phyloP scores from a whole-genome alignment of 305 asterid species.

The Vinca major region DNA sequence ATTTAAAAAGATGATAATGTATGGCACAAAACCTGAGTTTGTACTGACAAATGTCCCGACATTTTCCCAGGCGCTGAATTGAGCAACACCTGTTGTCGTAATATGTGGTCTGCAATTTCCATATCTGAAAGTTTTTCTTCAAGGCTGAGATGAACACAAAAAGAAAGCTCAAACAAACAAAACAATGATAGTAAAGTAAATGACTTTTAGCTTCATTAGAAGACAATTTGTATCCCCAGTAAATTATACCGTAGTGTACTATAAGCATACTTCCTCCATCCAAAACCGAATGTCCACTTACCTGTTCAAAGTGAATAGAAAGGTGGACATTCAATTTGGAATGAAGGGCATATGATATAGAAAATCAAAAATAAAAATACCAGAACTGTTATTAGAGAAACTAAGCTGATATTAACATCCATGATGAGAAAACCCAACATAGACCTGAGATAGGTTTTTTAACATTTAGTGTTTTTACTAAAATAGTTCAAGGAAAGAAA shows the following conservation, averaged over 20 bases:
- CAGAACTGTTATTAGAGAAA: neutral
- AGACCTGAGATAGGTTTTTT: neutral
- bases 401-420: neutral
- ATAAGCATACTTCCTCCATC: neutral
- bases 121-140: conserved; percentile 67
- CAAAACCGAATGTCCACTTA: too few species aligned
- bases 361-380: neutral
- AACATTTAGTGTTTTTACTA: neutral
- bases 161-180: conserved; percentile 15
- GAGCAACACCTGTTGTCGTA: conserved; percentile 52
- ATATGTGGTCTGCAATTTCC: conserved; percentile 52
- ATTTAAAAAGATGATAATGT: conserved; percentile 4
- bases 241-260: neutral
- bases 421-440: too few species aligned
- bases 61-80: conserved; percentile 40
- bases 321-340: too few species aligned
- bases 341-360: neutral
- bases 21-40: conserved; percentile 31
- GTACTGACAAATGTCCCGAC: conserved; percentile 43
- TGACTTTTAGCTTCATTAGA: neutral
- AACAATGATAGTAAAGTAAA: neutral
- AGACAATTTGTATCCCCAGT: neutral
- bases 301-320: too few species aligned
- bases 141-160: conserved; percentile 37
- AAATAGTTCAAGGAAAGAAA: neutral